Conservation (phyloP, 345 rosid genomes). For the Firmiana major region DNA sequence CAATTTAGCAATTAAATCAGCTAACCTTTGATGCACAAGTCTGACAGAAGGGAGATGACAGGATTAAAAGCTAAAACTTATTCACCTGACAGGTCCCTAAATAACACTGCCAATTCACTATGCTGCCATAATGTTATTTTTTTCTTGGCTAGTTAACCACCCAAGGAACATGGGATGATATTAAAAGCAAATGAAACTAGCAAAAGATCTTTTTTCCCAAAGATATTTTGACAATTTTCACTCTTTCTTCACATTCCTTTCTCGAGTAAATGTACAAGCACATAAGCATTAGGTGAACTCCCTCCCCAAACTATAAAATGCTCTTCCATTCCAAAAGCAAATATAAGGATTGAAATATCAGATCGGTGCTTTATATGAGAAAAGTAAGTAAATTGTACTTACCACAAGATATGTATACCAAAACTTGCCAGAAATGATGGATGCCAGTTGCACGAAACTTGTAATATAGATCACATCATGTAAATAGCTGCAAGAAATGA, state of each 20-base stretch:
- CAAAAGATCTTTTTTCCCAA: not conserved
- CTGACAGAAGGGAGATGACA: not conserved
- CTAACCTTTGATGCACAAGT: not conserved
- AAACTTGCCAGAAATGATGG: conserved; percentile 80
- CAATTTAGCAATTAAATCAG: not conserved
- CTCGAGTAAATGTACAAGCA: not conserved
- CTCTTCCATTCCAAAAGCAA: not conserved
- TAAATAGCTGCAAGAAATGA: conserved; percentile 51
- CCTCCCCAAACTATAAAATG: not conserved
- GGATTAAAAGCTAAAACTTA: not conserved
- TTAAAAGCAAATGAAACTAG: not conserved
- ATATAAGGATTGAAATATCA: not conserved
- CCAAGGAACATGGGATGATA: not conserved
- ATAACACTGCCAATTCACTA: no score
- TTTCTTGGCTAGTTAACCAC: not conserved
- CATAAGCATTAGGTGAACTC: not conserved
- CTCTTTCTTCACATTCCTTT: not conserved
- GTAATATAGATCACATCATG: conserved; percentile 83
- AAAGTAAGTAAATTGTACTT: conserved; percentile 24
- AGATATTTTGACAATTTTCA: not conserved
- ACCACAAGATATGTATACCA: conserved; percentile 87
- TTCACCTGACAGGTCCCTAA: no score
- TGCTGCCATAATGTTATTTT: no score
- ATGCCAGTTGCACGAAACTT: conserved; percentile 73
- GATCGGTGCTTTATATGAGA: not conserved